Evolutionary conservation across 108 stramenopile genomes (phyloP).

Genomic region (Fragilariopsis cylindrus): DNA sequence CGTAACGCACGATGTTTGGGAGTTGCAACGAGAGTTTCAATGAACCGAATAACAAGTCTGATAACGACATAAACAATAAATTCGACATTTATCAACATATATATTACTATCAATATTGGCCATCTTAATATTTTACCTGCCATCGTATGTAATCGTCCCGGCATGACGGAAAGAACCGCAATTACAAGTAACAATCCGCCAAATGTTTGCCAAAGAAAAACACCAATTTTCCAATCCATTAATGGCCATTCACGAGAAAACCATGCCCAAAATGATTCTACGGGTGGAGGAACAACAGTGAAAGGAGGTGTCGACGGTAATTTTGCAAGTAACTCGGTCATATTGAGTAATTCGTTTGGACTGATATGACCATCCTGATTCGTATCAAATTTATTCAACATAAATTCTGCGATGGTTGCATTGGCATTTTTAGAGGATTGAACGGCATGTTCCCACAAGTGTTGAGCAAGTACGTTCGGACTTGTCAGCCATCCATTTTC

Average conservation of each 20-base stretch:
- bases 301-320: conserved; percentile 4
- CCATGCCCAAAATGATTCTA: conserved; percentile 37
- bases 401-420: conserved; percentile 25
- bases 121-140: conserved; percentile 71
- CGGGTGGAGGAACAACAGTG: neutral
- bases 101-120: conserved; percentile 75
- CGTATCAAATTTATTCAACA: conserved; percentile 35
- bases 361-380: conserved; percentile 44
- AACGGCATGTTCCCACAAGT: conserved; percentile 36
- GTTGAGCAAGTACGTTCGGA: neutral
- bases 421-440: conserved; percentile 12
- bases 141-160: conserved; percentile 70
- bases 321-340: conserved; percentile 34
- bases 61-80: conserved; percentile 68
- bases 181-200: conserved; percentile 59
- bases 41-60: conserved; percentile 60
- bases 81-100: conserved; percentile 72
- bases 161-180: conserved; percentile 56
- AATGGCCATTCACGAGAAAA: conserved; percentile 55
- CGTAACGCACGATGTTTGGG: conserved; percentile 72
- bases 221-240: conserved; percentile 71
- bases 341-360: conserved; percentile 37
- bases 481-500: neutral
- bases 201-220: conserved; percentile 70
- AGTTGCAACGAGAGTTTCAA: conserved; percentile 68